A percentile compares a stretch with the other conserved stretches of the same genome.
phyloP scores from a whole-genome alignment of 2,329 filamentous ascomycete genomes.

The Decorospora gaudefroyi region DNA sequence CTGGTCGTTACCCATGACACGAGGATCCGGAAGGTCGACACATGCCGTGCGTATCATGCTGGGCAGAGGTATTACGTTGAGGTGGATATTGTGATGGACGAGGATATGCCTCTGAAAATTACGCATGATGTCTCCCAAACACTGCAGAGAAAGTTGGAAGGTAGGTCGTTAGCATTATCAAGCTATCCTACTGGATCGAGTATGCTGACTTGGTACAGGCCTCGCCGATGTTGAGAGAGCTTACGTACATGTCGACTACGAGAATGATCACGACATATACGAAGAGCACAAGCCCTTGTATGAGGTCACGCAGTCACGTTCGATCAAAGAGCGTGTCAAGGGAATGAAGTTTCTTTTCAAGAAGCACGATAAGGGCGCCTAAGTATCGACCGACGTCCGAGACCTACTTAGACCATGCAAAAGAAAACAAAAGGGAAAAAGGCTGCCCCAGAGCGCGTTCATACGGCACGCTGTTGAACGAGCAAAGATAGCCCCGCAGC shows the following conservation, averaged over 20 bases:
- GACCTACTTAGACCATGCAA: background rate
- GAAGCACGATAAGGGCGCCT: slow-evolving; percentile 3
- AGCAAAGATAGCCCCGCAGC: no score
- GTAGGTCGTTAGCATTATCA: slow-evolving; percentile 31
- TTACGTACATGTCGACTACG: slow-evolving; percentile 58
- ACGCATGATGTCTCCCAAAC: slow-evolving; percentile 65
- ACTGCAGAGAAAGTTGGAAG: slow-evolving; percentile 65
- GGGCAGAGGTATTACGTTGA: slow-evolving; percentile 66
- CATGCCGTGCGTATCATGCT: slow-evolving; percentile 64
- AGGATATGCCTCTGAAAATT: slow-evolving; percentile 58
- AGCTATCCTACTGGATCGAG: background rate
- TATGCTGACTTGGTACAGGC: slow-evolving; percentile 15
- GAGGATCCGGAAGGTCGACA: slow-evolving; percentile 63
- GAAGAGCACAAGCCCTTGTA: slow-evolving; percentile 50
- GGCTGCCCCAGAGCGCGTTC: no score
- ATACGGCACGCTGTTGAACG: no score
- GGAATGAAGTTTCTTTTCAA: slow-evolving; percentile 33
- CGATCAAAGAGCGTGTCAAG: slow-evolving; percentile 43
- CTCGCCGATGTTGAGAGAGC: slow-evolving; percentile 51
- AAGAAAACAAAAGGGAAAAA: background rate
- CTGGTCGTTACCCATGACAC: slow-evolving; percentile 60
- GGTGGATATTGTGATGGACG: slow-evolving; percentile 65
- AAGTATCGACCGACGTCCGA: background rate
- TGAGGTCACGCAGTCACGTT: slow-evolving; percentile 38
- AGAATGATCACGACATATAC: slow-evolving; percentile 46